These are phyloP conservation scores for Lizonia empirigonia DNA, from an alignment of 2,329 filamentous ascomycete species.

Conservation along the genomic window DNA sequence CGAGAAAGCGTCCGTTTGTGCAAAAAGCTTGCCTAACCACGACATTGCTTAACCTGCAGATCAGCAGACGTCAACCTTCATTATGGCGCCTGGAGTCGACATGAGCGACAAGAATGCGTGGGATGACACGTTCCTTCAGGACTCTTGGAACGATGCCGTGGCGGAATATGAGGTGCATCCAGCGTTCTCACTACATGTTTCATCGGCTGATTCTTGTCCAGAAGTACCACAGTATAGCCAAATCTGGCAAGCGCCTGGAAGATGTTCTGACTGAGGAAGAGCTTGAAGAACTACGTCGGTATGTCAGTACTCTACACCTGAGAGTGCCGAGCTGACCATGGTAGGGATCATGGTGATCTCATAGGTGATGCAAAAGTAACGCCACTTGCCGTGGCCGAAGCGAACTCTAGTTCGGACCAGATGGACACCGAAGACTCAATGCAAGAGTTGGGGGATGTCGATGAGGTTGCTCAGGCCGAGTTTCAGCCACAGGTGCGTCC, in stretches of 20 bases:
- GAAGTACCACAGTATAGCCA: constrained; percentile 49
- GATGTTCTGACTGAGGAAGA: constrained; percentile 43
- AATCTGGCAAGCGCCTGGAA: constrained; percentile 44
- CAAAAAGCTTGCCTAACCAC: background rate
- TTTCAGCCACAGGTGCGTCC: constrained; percentile 36
- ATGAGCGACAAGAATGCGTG: constrained; percentile 43
- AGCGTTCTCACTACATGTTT: background rate
- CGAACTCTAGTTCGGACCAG: constrained; percentile 31
- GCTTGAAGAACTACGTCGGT: constrained; percentile 39
- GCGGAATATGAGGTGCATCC: constrained; percentile 44
- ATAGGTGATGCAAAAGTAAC: constrained; percentile 33
- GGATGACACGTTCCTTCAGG: constrained; percentile 47
- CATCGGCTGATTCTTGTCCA: constrained; percentile 24
- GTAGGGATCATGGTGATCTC: constrained; percentile 42
- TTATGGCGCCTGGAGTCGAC: constrained; percentile 34
- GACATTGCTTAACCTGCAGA: background rate
- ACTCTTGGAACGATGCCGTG: constrained; percentile 45
- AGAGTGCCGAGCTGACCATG: constrained; percentile 15
- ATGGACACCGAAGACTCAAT: constrained; percentile 30
- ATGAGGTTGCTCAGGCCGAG: constrained; percentile 11
- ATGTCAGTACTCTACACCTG: background rate
- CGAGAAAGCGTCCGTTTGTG: no score
- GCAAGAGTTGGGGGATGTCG: constrained; percentile 24
- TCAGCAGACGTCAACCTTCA: background rate
- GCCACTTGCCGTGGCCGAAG: constrained; percentile 20